These are phyloP conservation scores for Pelargonium cotyledonis DNA, from an alignment of 441 rosid genomes.

Conservation along the genomic window DNA sequence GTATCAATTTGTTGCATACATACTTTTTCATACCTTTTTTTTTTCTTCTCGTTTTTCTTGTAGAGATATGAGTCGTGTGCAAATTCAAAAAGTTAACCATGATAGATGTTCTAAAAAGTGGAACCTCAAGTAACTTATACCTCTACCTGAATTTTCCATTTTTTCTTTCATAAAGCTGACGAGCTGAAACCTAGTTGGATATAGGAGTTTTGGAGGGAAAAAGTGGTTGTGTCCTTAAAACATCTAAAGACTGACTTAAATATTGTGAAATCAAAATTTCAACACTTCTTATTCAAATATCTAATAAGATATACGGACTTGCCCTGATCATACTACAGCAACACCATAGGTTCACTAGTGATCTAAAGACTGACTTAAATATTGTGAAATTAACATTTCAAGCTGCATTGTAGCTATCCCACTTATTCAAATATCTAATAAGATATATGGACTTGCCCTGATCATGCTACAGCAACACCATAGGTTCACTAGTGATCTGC, in stretches of 20 bases:
- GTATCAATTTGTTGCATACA: constrained; percentile 27
- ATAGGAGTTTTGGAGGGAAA: neutral
- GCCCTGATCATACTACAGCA: neutral
- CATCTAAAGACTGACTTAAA: neutral
- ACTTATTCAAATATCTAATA: neutral
- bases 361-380: too few relatives aligned
- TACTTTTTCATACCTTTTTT: neutral
- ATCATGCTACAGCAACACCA: neutral
- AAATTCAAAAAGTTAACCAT: neutral
- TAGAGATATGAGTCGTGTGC: neutral
- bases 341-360: neutral
- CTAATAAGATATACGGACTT: neutral
- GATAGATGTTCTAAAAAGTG: neutral
- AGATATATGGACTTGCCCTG: neutral
- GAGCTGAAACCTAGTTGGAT: neutral
- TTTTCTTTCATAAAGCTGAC: too few relatives aligned
- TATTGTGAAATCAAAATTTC: too few relatives aligned
- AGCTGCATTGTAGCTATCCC: too few relatives aligned
- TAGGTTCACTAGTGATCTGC: neutral
- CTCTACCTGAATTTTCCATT: neutral
- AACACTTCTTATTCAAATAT: neutral
- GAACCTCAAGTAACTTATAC: neutral
- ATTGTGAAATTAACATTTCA: too few relatives aligned
- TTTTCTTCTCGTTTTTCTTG: neutral
- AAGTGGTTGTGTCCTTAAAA: neutral